These are phyloP conservation scores for Ogataea methylovora DNA, from an alignment of 805 yeast species.

Conservation along the genomic window DNA sequence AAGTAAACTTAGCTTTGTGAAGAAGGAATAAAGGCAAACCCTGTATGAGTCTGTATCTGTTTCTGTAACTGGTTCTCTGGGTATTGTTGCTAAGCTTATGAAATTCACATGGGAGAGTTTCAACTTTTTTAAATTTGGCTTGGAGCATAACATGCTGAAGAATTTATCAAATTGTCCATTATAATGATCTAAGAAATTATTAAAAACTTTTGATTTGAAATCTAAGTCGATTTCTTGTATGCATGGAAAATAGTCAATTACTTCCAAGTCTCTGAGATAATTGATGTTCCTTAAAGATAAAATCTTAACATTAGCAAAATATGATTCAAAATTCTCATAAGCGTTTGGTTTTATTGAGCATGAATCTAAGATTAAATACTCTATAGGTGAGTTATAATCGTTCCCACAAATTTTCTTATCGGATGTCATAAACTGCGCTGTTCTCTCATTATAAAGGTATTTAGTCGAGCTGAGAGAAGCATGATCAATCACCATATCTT, in stretches of 20 bases:
- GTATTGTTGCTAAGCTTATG: constrained; percentile 2
- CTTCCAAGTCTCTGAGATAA: constrained; percentile 38
- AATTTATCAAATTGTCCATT: constrained; percentile 2
- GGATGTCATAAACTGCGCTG: constrained; percentile 5
- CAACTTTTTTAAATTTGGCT: neutral
- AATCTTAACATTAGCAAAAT: constrained; percentile 32
- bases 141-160: constrained; percentile 2
- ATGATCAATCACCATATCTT: constrained; percentile 43
- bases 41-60: constrained; percentile 3
- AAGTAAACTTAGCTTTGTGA: constrained; percentile 2
- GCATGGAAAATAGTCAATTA: constrained; percentile 37
- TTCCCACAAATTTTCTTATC: constrained; percentile 5
- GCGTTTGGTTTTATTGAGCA: constrained; percentile 2
- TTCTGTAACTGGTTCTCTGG: constrained; percentile 1
- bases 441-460: constrained; percentile 1
- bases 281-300: constrained; percentile 32
- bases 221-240: constrained; percentile 37
- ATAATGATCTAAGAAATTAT: constrained; percentile 5
- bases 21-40: constrained; percentile 4
- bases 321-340: constrained; percentile 21
- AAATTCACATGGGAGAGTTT: constrained; percentile 2
- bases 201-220: constrained; percentile 39
- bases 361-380: constrained; percentile 4
- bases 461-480: constrained; percentile 22
- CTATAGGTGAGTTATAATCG: constrained; percentile 10